Conservation (phyloP, 345 rosid genomes). For the Ceriops decandra region DNA sequence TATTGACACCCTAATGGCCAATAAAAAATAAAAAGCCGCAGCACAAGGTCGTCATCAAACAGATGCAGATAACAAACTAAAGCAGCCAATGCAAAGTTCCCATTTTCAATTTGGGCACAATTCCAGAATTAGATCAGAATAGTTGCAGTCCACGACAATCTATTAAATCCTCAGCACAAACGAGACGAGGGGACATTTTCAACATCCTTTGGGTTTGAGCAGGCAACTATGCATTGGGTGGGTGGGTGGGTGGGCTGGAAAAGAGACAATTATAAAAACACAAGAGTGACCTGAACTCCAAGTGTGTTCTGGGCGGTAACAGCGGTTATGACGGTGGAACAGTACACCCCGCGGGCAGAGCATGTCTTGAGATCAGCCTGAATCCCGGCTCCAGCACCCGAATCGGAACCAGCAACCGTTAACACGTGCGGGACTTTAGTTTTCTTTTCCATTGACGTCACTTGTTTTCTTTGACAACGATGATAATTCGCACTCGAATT, state of each 20-base stretch:
- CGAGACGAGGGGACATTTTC: too few relatives aligned
- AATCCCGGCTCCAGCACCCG: slow-evolving; percentile 92
- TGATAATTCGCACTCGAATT: too few relatives aligned
- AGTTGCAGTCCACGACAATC: too few relatives aligned
- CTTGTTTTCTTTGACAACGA: too few relatives aligned
- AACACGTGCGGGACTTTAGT: slow-evolving; percentile 61
- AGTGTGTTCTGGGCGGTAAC: slow-evolving; percentile 88
- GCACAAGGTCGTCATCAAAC: not conserved
- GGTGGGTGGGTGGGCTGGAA: too few relatives aligned
- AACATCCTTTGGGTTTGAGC: too few relatives aligned
- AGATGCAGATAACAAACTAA: not conserved
- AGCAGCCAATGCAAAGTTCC: not conserved
- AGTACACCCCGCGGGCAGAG: slow-evolving; percentile 83
- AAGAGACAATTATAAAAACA: not conserved
- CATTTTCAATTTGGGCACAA: too few relatives aligned
- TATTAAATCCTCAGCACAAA: too few relatives aligned
- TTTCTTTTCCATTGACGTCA: slow-evolving; percentile 22
- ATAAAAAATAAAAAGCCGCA: not conserved
- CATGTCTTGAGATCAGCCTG: slow-evolving; percentile 96
- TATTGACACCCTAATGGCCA: slow-evolving; percentile 41
- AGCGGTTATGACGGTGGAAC: slow-evolving; percentile 85
- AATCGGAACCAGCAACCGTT: slow-evolving; percentile 90
- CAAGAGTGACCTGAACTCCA: slow-evolving; percentile 66
- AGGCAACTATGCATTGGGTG: not conserved
- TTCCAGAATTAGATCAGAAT: too few relatives aligned